Evolutionary conservation across 768 basidiomycete genomes (phyloP).

Genomic region (Fibroporia radiculosa): DNA sequence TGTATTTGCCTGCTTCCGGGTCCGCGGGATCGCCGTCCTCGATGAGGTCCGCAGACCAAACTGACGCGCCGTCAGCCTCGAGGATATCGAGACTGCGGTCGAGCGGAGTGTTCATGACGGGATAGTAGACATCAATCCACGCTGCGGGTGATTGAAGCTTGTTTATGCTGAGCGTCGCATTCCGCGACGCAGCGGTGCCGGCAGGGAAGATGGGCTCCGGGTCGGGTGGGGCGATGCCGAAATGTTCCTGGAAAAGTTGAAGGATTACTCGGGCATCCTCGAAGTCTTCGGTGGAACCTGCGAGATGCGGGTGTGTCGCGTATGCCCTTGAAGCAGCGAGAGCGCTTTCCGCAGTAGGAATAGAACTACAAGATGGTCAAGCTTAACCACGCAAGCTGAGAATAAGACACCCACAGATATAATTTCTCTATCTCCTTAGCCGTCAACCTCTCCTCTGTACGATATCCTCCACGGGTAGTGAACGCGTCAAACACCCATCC

Average conservation of each 20-base stretch:
- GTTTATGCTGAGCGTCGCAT: constrained; percentile 49
- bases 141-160: constrained; percentile 46
- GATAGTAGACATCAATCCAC: constrained; percentile 88
- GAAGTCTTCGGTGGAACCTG: constrained; percentile 49
- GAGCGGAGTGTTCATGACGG: constrained; percentile 74
- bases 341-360: constrained; percentile 53
- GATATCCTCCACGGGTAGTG: background rate
- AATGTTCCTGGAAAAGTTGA: constrained; percentile 54
- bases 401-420: constrained; percentile 26
- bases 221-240: constrained; percentile 46
- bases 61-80: constrained; percentile 45
- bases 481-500: constrained; percentile 9
- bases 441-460: background rate
- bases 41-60: constrained; percentile 68
- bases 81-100: constrained; percentile 63
- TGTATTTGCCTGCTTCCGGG: constrained; percentile 59
- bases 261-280: constrained; percentile 59
- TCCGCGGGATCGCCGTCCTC: constrained; percentile 73
- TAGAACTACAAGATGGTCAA: constrained; percentile 30
- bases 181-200: constrained; percentile 57
- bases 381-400: background rate
- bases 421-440: constrained; percentile 20
- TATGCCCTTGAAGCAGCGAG: constrained; percentile 47
- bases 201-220: constrained; percentile 59
- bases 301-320: constrained; percentile 53